Conservation (phyloP, 257 asterid genomes). For the Rubia yunnanensis region DNA sequence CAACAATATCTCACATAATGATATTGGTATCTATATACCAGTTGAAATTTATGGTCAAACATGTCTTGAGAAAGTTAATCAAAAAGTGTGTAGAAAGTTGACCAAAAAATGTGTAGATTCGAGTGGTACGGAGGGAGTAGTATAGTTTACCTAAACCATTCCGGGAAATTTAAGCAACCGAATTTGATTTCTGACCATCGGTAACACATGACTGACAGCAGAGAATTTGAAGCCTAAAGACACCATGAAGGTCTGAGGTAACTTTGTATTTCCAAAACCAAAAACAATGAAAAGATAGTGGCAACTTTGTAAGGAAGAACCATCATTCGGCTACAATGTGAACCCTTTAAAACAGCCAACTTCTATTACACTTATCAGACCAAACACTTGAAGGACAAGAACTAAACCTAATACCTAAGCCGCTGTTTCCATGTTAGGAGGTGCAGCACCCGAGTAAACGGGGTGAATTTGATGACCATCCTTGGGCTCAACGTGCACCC, state of each 20-base stretch:
- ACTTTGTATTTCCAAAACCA: not conserved
- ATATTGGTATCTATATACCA: no score
- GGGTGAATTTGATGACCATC: conserved; percentile 85
- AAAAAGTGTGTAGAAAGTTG: no score
- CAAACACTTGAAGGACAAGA: not conserved
- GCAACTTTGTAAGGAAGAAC: not conserved
- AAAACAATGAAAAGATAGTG: not conserved
- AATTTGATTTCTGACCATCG: no score
- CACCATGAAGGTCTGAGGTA: no score
- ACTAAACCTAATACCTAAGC: conserved; percentile 20
- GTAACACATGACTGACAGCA: no score
- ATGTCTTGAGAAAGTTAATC: no score
- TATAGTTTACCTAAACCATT: no score
- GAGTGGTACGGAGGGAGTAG: no score
- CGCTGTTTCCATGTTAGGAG: conserved; percentile 37
- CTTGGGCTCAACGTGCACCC: conserved; percentile 93
- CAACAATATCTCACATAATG: no score
- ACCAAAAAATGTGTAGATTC: no score
- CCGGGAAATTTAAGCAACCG: not conserved
- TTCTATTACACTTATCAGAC: not conserved
- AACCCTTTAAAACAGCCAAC: not conserved
- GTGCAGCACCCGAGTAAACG: conserved; percentile 33
- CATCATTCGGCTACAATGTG: not conserved
- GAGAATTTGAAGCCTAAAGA: no score
- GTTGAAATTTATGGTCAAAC: no score